phyloP scores from a whole-genome alignment of 2,329 filamentous ascomycete genomes.

The Xylaria sp. region DNA sequence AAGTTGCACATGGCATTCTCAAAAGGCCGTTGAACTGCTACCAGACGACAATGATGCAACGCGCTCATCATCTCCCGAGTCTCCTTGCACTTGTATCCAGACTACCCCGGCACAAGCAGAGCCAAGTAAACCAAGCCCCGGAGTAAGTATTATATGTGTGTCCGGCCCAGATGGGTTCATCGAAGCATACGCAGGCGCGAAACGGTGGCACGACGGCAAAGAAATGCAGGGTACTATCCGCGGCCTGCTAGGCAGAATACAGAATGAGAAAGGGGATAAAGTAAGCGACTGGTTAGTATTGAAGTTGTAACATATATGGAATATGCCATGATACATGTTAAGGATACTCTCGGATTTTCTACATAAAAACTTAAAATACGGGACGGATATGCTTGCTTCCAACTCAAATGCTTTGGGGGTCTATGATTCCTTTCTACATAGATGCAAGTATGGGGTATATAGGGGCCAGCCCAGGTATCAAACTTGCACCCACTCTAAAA shows the following conservation, averaged over 20 bases:
- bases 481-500: slow-evolving; percentile 20
- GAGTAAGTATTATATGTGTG: slow-evolving; percentile 78
- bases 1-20: slow-evolving; percentile 48
- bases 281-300: slow-evolving; percentile 63
- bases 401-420: background rate
- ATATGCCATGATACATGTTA: background rate
- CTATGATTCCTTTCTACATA: slow-evolving; percentile 19
- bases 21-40: slow-evolving; percentile 38
- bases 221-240: slow-evolving; percentile 80
- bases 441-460: slow-evolving; percentile 27
- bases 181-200: slow-evolving; percentile 80
- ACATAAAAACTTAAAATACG: background rate
- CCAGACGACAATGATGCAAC: slow-evolving; percentile 46
- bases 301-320: slow-evolving; percentile 56
- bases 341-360: background rate
- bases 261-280: slow-evolving; percentile 54
- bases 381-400: background rate
- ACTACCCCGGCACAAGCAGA: slow-evolving; percentile 24
- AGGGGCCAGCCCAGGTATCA: slow-evolving; percentile 23
- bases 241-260: slow-evolving; percentile 73
- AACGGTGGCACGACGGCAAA: slow-evolving; percentile 76
- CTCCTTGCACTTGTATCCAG: slow-evolving; percentile 46
- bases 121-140: slow-evolving; percentile 46
- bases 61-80: slow-evolving; percentile 32
- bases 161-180: slow-evolving; percentile 95